Evolutionary conservation across 2,329 filamentous ascomycete species (phyloP), one percentile per base, ranked within the genome.

Genomic region (Cytospora piceicola): DNA sequence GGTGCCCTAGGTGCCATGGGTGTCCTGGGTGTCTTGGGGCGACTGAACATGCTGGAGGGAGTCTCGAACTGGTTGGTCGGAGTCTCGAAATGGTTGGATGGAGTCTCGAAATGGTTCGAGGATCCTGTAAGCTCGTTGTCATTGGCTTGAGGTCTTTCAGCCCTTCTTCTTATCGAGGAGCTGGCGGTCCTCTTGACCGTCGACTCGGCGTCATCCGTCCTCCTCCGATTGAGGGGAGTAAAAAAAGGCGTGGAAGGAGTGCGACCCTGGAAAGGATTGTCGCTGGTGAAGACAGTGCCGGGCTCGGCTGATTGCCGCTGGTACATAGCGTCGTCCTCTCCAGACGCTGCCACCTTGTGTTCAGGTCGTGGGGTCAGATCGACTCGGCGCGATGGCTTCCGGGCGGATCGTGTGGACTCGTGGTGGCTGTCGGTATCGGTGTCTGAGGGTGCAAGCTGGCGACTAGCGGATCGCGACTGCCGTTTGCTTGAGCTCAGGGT

Each of bases 211-310:
- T 75, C 80, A 2, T 77, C 73, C n/a, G 82, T 83, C 71, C 81
- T 82, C 69, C 85, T 80, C 52, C 84, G 82, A 66, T 78, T 78
- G 69, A 75, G 78, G 27, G 84, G 78, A 32, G 81, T 80, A 74
- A 80, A 81, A 32, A 82, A 77, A n/a, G 79, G 75, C 7, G 84
- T 77, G 1, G 92, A 89, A 12, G 92, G 90, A 76, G 89, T 91
- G 51, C 93, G 90, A 74, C 91, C 92, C 76, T 98, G 94, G 75
- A 98, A 98, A 0, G 94, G 94, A 73, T 98, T 98, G 62, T 97
- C 93, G 71, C 89, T 85, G 1, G 90, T 93, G 77, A 98, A 98
- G 36, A 91, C 89, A 72, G 84, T 90, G 39, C 85, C 84, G 8
- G 84, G 82, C 49, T 80, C 78, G 27, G 75, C 74, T 24, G 77